Conservation (phyloP, 495 filamentous ascomycete genomes). For the Cryomyces antarcticus region DNA sequence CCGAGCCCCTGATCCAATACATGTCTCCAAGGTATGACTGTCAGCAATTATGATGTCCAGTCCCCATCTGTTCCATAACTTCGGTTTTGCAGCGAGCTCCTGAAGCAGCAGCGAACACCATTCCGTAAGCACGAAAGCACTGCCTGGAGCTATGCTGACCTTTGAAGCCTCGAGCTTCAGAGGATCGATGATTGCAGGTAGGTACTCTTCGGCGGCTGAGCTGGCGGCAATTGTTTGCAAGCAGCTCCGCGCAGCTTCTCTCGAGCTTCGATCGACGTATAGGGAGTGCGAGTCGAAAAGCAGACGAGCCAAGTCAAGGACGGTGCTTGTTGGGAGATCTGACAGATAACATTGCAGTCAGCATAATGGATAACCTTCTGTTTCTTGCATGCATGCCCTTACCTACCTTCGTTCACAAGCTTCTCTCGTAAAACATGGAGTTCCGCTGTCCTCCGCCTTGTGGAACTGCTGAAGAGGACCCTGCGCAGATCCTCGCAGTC, state of each 20-base stretch:
- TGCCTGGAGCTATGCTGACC: conserved; percentile 48
- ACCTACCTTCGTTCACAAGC: conserved; percentile 23
- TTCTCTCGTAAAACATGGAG: conserved; percentile 24
- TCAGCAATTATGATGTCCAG: conserved; percentile 37
- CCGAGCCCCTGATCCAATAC: conserved; percentile 40
- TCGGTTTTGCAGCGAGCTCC: conserved; percentile 26
- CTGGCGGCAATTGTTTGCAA: conserved; percentile 39
- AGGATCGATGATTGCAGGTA: conserved; percentile 38
- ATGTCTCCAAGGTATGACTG: conserved; percentile 56
- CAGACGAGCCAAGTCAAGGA: conserved; percentile 33
- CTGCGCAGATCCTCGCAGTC: conserved; percentile 9
- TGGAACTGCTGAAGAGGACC: conserved; percentile 25
- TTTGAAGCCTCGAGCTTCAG: conserved; percentile 47
- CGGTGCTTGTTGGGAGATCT: too few relatives aligned
- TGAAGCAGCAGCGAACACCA: conserved; percentile 68
- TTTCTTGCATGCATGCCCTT: conserved; percentile 5
- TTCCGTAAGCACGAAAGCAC: conserved; percentile 73
- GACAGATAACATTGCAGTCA: too few relatives aligned
- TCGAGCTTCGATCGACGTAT: conserved; percentile 69
- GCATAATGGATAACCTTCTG: too few relatives aligned
- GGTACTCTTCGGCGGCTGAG: conserved; percentile 26
- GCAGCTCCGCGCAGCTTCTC: conserved; percentile 60
- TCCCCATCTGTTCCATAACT: conserved; percentile 43
- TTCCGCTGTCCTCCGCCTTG: conserved; percentile 24
- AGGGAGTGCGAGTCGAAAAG: conserved; percentile 72